A percentile compares a stretch with the other conserved stretches of the same genome.
Evolutionary conservation across 2,329 filamentous ascomycete genomes (phyloP).

Genomic region (Fusarium brevicatenulatum): DNA sequence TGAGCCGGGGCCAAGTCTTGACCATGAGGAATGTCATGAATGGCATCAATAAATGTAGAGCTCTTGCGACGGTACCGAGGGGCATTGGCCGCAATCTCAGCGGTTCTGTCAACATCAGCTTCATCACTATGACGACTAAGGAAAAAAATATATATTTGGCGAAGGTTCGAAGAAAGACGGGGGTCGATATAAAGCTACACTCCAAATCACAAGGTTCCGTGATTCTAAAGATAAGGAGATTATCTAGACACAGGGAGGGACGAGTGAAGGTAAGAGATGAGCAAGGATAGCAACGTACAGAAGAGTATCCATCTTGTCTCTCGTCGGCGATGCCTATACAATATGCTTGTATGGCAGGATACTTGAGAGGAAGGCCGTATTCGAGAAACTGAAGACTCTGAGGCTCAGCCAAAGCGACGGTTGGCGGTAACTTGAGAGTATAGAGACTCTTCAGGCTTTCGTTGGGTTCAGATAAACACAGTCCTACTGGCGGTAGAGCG

Average conservation of each 20-base stretch:
- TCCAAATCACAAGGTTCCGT: background rate
- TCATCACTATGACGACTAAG: background rate
- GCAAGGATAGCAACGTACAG: constrained; percentile 59
- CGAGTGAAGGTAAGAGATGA: background rate
- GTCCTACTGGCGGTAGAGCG: background rate
- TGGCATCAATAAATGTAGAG: constrained; percentile 96
- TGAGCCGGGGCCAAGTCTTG: constrained; percentile 89
- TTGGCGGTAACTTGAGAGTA: background rate
- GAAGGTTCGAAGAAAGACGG: background rate
- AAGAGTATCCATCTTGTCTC: constrained; percentile 66
- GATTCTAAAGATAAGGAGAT: background rate
- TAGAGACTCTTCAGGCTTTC: background rate
- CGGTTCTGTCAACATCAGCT: constrained; percentile 68
- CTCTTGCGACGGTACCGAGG: constrained; percentile 91
- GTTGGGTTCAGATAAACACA: background rate
- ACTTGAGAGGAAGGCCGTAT: background rate
- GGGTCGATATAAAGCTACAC: background rate
- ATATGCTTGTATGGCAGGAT: background rate
- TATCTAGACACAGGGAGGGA: background rate
- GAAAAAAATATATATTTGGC: background rate
- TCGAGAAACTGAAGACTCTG: background rate
- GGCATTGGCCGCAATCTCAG: constrained; percentile 90
- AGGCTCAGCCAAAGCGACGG: background rate
- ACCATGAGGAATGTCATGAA: constrained; percentile 90
- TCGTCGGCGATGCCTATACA: constrained; percentile 18